Base-by-base conservation (phyloP, 1,139 yeast species). In the Meyerozyma smithsonii region DNA sequence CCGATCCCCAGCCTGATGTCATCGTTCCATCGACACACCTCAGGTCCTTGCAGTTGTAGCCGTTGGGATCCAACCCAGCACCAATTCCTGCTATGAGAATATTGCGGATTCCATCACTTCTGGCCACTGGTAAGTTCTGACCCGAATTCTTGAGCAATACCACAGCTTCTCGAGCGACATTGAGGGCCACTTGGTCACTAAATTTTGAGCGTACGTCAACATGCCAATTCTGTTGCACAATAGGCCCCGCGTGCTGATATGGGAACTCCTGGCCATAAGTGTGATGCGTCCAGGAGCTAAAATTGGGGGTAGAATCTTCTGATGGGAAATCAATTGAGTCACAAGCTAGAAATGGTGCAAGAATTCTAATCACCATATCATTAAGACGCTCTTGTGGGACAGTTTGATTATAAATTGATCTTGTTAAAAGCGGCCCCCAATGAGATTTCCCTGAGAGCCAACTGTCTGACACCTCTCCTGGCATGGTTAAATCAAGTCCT, bases 401-500 rank as follows among this genome's bases (percentile, higher is more conserved):
- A 0, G 85, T 75, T 24, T 72, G 72, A 53, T 80, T 79, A 53
- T 73, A 72, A 7, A 79, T 69, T 1, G 82, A 74, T 41, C 73
- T 57, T 0, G 84, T 78, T 43, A 80, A 61, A 32, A 74, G 59
- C 1, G 80, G 74, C 1, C 84, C 85, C 79, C 80, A 77, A 44
- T 65, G 71, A 0, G 82, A 73, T 46, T 72, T 68, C 2, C 81
- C 83, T 14, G 76, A 65, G 28, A 73, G 60, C 76, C 79, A 73
- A 39, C 69, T 75, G 42, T 72, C 74, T 45, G 69, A 69, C 1
- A 72, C 62, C 43, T 77, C 80, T 21, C 84, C 84, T 0, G 86
- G 86, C 85, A 81, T 79, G 5, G 74, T 65, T 83, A 81, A 77
- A 58, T 81, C 86, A 34, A 78, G 59, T 1, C 87, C 87, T 2